Base-by-base conservation (phyloP, 257 asterid species). In the Linderniella brevidens region DNA sequence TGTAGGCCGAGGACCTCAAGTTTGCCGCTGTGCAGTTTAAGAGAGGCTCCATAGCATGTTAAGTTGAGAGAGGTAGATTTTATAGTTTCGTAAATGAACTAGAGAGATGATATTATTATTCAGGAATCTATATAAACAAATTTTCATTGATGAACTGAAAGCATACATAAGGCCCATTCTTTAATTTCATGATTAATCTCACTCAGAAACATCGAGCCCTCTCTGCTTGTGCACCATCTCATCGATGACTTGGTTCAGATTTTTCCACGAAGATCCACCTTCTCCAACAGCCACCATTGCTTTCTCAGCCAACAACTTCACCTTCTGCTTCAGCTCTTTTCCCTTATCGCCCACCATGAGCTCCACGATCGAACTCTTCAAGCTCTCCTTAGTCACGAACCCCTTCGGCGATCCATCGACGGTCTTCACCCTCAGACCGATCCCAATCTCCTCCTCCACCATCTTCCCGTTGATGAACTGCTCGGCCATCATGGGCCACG, bases 401-500 rank as follows among this genome's bases (percentile, higher is more conserved):
- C 92, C 93, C 40, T 54, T 72, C 2, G 63, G 56, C 0, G 65
- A 32, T 11, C 81, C 88, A 58, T 72, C 60, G 1, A 50, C 51
- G 0, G 79, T 67, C 15, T 50, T 56, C 0, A 72, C 78, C 37
- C 74, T 57, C 3, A 78, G 7, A 0, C 83, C 90, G 1, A 81
- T 45, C 49, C 59, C 56, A 19, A 78, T 67, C 67, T 68, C 96
- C n/a, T 86, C 93, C 25, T 25, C 76, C 12, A 84, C 75, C 60
- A 80, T 59, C 52, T 62, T 73, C 0, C 80, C 93, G 19, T 85
- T 80, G 35, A 80, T 18, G 0, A 36, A 68, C 41, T 85, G 93
- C 57, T 85, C 93, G 29, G 87, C 93, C 79, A 76, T 67, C 87
- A 85, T 71, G 0, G 93, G 93, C 93, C 92, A 85, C 0, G 93